A percentile compares a stretch with the other conserved stretches of the same genome.
Evolutionary conservation across 345 rosid species (phyloP).

Genomic region (Rhizophora apiculata): DNA sequence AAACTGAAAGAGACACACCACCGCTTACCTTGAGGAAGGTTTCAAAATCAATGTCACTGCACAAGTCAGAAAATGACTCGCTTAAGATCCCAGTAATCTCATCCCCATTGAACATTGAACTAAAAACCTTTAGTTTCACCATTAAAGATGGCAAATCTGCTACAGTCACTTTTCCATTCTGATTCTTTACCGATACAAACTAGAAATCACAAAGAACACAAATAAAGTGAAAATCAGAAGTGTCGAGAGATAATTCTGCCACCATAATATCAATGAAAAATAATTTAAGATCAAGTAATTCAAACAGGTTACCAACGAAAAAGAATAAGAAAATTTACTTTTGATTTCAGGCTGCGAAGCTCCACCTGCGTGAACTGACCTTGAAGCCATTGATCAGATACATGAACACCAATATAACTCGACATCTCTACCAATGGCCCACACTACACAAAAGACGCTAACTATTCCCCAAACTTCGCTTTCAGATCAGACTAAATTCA

Average conservation of each 20-base stretch:
- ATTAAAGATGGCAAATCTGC: conserved; percentile 59
- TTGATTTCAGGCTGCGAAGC: conserved; percentile 77
- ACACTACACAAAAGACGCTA: conserved; percentile 11
- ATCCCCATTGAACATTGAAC: conserved; percentile 52
- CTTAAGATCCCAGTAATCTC: conserved; percentile 51
- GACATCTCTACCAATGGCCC: conserved; percentile 52
- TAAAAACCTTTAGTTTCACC: conserved; percentile 61
- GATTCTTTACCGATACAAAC: conserved; percentile 58
- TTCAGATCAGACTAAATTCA: conserved; percentile 9
- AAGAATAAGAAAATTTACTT: conserved; percentile 41
- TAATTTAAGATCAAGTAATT: neutral
- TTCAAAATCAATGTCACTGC: conserved; percentile 62
- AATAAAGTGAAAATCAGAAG: neutral
- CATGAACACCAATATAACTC: conserved; percentile 57
- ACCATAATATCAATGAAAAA: neutral
- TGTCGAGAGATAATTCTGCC: neutral
- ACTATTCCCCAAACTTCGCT: conserved; percentile 5
- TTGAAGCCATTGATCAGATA: conserved; percentile 37
- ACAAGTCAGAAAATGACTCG: conserved; percentile 38
- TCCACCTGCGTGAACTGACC: conserved; percentile 52
- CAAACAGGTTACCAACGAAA: conserved; percentile 6
- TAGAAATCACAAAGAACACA: conserved; percentile 25
- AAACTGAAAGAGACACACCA: conserved; percentile 5
- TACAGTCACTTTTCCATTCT: conserved; percentile 53
- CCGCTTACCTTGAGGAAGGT: conserved; percentile 68